These are phyloP conservation scores for Salix dunnii DNA, from an alignment of 345 rosid species.

Conservation along the genomic window DNA sequence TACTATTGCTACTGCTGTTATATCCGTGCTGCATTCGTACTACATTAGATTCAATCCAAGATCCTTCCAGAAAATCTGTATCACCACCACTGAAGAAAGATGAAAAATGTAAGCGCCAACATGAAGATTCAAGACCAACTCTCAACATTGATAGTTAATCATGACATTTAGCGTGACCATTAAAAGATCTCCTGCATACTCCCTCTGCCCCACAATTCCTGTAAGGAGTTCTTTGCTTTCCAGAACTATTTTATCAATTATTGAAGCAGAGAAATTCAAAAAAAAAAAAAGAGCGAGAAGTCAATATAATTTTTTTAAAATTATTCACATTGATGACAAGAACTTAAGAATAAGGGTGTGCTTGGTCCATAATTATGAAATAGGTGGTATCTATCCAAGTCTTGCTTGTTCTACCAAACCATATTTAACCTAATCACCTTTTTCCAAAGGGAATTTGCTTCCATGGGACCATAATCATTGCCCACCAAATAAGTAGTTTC, in stretches of 20 bases:
- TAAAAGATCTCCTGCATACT: too few relatives aligned
- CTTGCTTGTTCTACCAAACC: not conserved
- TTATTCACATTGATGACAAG: not conserved
- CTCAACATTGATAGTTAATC: not conserved
- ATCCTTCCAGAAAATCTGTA: slow-evolving; percentile 57
- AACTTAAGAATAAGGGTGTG: not conserved
- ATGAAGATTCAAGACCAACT: slow-evolving; percentile 15
- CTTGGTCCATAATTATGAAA: not conserved
- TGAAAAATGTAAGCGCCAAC: not conserved
- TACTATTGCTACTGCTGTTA: slow-evolving; percentile 93
- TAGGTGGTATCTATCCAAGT: not conserved
- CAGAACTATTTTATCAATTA: not conserved
- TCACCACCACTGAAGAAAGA: slow-evolving; percentile 61
- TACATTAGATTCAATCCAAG: slow-evolving; percentile 62
- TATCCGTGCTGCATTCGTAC: slow-evolving; percentile 51
- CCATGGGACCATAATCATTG: too few relatives aligned
- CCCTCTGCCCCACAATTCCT: not conserved
- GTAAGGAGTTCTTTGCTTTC: not conserved
- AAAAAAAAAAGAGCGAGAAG: not conserved
- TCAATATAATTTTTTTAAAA: not conserved
- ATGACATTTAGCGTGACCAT: too few relatives aligned
- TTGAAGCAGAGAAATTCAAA: not conserved
- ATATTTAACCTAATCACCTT: not conserved
- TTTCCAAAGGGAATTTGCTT: too few relatives aligned
- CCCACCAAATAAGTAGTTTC: too few relatives aligned